Percentiles rank a stretch among this genome's conserved stretches.
Evolutionary conservation across 305 asterid species (phyloP).

Genomic region (Fraxinus sp.): DNA sequence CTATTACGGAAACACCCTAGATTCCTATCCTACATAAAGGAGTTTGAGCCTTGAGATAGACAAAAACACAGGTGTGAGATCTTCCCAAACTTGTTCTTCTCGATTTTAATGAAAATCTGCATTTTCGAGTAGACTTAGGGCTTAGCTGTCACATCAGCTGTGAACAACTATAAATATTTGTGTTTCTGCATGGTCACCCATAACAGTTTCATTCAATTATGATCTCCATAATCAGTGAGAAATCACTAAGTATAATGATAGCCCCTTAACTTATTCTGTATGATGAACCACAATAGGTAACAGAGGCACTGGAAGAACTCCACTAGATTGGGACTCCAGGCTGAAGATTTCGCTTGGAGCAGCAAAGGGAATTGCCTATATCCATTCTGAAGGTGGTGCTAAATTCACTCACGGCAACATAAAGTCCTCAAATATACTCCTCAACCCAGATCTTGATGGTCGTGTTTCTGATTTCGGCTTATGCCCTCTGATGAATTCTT

Average conservation of each 20-base stretch:
- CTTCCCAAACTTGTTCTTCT: not conserved
- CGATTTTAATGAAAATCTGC: not conserved
- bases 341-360: conserved; percentile 72
- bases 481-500: conserved; percentile 53
- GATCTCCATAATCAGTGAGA: not conserved
- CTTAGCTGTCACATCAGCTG: not conserved
- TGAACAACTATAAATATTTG: not conserved
- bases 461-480: conserved; percentile 73
- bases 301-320: conserved; percentile 45
- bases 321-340: conserved; percentile 81
- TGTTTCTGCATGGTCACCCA: not conserved
- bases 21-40: not conserved
- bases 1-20: not conserved
- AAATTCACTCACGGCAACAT: conserved; percentile 76
- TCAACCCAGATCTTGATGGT: conserved; percentile 49
- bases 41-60: not conserved
- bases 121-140: not conserved
- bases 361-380: conserved; percentile 72
- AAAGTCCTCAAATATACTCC: conserved; percentile 78
- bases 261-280: not conserved
- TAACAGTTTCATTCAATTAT: not conserved
- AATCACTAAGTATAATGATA: not conserved
- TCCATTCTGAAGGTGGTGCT: conserved; percentile 67
- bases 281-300: conserved; percentile 42
- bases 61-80: not conserved